These are phyloP conservation scores for Priceomyces haplophilus DNA, from an alignment of 805 yeast genomes.

Conservation along the genomic window DNA sequence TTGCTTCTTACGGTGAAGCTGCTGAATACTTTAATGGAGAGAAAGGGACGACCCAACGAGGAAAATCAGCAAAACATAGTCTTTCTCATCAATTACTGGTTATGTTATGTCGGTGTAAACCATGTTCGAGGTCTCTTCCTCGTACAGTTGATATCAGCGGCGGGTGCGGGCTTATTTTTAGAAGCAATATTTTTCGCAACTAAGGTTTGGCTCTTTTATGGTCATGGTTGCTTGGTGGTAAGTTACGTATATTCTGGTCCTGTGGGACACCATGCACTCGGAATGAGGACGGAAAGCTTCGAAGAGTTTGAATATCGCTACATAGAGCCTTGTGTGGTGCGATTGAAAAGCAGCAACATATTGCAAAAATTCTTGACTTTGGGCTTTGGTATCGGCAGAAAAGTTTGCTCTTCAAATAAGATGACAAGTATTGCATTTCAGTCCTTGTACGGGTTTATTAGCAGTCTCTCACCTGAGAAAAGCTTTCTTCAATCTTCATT, in stretches of 20 bases:
- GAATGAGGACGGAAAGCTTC: conserved; percentile 1
- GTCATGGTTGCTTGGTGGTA: conserved; percentile 23
- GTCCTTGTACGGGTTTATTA: background rate
- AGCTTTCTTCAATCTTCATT: conserved; percentile 15
- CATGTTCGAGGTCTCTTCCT: conserved; percentile 13
- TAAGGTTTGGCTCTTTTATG: conserved; percentile 22
- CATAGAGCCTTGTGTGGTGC: conserved; percentile 13
- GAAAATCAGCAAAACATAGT: conserved; percentile 6
- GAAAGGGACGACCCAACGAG: background rate
- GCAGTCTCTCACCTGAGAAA: conserved; percentile 5
- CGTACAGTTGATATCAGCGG: conserved; percentile 9
- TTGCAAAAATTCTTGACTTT: background rate
- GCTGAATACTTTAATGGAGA: conserved; percentile 8
- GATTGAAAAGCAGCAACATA: background rate
- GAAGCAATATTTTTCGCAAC: conserved; percentile 8
- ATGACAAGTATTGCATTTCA: conserved; percentile 1
- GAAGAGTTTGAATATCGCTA: conserved; percentile 13
- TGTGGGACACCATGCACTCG: conserved; percentile 6
- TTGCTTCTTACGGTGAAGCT: conserved; percentile 17
- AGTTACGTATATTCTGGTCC: conserved; percentile 14
- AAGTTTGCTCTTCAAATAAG: background rate
- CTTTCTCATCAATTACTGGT: conserved; percentile 22
- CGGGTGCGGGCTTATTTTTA: conserved; percentile 6
- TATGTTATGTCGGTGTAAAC: conserved; percentile 15
- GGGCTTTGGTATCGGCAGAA: background rate